Evolutionary conservation across 164 flowering plant species (phyloP).

Genomic region (Aristolochia californica): DNA sequence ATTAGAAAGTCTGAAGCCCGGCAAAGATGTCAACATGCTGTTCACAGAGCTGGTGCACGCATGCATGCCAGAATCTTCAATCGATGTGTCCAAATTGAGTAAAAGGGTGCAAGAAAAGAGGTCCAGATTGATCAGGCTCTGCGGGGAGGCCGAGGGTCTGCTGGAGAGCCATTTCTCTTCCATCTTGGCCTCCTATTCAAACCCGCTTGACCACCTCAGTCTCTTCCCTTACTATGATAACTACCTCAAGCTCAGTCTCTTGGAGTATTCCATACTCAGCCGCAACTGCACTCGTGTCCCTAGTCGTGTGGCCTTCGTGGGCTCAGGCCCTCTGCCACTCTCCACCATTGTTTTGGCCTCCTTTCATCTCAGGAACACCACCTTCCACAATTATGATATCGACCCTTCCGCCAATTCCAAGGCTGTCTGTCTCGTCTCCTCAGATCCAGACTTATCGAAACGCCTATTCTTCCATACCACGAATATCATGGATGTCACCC

Average conservation of each 20-base stretch:
- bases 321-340: slow-evolving; percentile 92
- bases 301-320: slow-evolving; percentile 60
- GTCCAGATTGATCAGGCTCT: slow-evolving; percentile 55
- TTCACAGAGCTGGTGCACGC: slow-evolving; percentile 71
- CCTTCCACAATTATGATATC: slow-evolving; percentile 80
- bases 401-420: slow-evolving; percentile 58
- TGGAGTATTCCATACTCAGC: slow-evolving; percentile 49
- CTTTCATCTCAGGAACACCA: slow-evolving; percentile 38
- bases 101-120: slow-evolving; percentile 40
- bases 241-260: slow-evolving; percentile 58
- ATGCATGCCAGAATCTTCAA: slow-evolving; percentile 66
- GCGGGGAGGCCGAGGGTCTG: slow-evolving; percentile 76
- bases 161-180: slow-evolving; percentile 70
- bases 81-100: slow-evolving; percentile 56
- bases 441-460: slow-evolving; percentile 52
- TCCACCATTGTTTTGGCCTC: slow-evolving; percentile 76
- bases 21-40: slow-evolving; percentile 68
- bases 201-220: slow-evolving; percentile 59
- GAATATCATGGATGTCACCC: slow-evolving; percentile 46
- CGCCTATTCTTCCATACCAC: slow-evolving; percentile 65
- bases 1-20: slow-evolving; percentile 65
- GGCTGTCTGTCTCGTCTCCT: slow-evolving; percentile 39
- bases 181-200: slow-evolving; percentile 34
- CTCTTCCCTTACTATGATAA: slow-evolving; percentile 77
- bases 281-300: slow-evolving; percentile 36